phyloP scores from a whole-genome alignment of 352 stramenopile genomes.

The Globisporangium canariense region DNA sequence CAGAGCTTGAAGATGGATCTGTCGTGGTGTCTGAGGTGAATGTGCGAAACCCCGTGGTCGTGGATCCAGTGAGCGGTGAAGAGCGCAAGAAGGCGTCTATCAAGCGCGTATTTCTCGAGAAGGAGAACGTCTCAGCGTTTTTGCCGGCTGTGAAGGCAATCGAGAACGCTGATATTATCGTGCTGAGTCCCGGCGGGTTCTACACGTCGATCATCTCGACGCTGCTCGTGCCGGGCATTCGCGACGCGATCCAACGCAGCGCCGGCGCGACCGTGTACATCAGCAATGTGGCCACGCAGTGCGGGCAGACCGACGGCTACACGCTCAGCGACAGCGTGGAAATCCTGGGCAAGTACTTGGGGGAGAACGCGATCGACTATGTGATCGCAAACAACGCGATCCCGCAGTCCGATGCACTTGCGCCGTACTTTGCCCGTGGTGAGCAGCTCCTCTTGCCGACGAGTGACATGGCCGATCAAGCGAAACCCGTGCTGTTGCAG shows the following conservation, averaged over 20 bases:
- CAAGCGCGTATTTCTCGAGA: slow-evolving; percentile 79
- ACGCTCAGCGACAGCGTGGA: slow-evolving; percentile 68
- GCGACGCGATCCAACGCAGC: slow-evolving; percentile 69
- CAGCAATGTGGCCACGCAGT: slow-evolving; percentile 84
- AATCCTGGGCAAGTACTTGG: slow-evolving; percentile 63
- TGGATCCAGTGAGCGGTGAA: slow-evolving; percentile 27
- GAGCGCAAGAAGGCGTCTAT: slow-evolving; percentile 63
- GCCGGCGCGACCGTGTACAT: slow-evolving; percentile 77
- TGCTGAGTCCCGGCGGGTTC: slow-evolving; percentile 78
- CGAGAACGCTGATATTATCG: slow-evolving; percentile 82
- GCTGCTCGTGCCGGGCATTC: slow-evolving; percentile 76
- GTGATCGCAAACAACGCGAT: slow-evolving; percentile 81
- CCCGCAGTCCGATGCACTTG: slow-evolving; percentile 48
- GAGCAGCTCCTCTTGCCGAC: slow-evolving; percentile 73
- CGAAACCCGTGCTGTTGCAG: slow-evolving; percentile 69
- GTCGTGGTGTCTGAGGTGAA: slow-evolving; percentile 81
- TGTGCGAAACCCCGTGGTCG: slow-evolving; percentile 61
- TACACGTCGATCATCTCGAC: slow-evolving; percentile 86
- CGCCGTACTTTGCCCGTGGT: slow-evolving; percentile 63
- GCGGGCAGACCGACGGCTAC: slow-evolving; percentile 78
- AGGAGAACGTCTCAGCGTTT: slow-evolving; percentile 69
- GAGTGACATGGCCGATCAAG: slow-evolving; percentile 42
- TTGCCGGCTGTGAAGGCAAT: slow-evolving; percentile 73
- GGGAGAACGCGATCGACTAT: slow-evolving; percentile 76
- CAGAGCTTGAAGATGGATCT: slow-evolving; percentile 67